Base-by-base conservation (phyloP, 1,139 yeast genomes). In the Kodamaea anthophila region DNA sequence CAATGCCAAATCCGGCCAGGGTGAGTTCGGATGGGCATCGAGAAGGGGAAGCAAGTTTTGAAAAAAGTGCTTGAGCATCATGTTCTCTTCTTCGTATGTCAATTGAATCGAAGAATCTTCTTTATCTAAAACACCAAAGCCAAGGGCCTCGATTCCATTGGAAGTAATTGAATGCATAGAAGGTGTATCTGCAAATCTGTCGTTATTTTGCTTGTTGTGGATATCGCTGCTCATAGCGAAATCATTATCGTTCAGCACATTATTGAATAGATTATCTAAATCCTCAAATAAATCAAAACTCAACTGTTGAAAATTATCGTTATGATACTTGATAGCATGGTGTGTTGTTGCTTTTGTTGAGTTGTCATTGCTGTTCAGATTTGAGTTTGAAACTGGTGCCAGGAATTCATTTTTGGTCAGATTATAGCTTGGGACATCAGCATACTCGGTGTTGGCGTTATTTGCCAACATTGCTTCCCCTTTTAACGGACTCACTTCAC, bases 1-100 rank as follows among this genome's bases (percentile, higher is more conserved):
- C 35, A 72, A 50, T 18, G 76, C 74, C 30, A 72, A 46, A 34
- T 70, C 72, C 0, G 78, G 78, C 77, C 77, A 70, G 2, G 77
- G 77, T 0, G 74, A 58, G 27, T 67, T 66, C 1, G 77, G 77
- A 43, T 70, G 77, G 0, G 75, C 74, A 47, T 72, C 78, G 13
- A 72, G 43, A 21, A 72, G 43, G 1, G 74, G 76, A 3, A 72
- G 46, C 18, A 72, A 53, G 38, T 68, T 65, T 38, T 68, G 65
- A 46, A 72, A 72, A 41, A 71, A 72, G 44, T 72, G 77, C 33
- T 62, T 65, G 34, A 72, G 43, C 59, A 71, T 65, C 55, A 58
- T 60, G 34, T 60, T 69, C 38, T 72, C 78, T 36, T 72, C 76
- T 16, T 53, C 47, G 31, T 60, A 57, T 2, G 64, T 35, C 33